Percentiles rank a stretch among this genome's conserved stretches.
These are phyloP conservation scores for Chalciporus sp. DNA, from an alignment of 1,284 basidiomycete species.

Conservation along the genomic window DNA sequence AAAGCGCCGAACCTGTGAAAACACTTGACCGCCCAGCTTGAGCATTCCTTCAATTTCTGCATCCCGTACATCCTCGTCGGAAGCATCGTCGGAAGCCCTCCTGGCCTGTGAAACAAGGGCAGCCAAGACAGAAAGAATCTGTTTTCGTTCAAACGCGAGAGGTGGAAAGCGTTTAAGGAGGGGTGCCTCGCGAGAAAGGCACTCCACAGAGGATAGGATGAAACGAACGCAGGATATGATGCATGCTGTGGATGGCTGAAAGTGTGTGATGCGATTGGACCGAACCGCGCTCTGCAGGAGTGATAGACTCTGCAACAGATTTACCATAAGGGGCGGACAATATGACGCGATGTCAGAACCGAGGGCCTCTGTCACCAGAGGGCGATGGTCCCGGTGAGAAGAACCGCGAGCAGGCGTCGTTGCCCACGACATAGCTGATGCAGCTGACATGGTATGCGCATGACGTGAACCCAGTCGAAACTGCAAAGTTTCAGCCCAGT, in stretches of 20 bases:
- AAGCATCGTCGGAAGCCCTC: constrained; percentile 63
- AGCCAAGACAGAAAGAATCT: constrained; percentile 82
- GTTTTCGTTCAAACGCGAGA: constrained; percentile 79
- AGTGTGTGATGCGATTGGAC: constrained; percentile 76
- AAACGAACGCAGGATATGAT: constrained; percentile 96
- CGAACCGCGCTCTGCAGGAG: constrained; percentile 85
- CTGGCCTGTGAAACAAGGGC: constrained; percentile 85
- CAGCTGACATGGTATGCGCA: constrained; percentile 49
- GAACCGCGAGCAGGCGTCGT: constrained; percentile 42
- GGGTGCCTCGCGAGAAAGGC: constrained; percentile 81
- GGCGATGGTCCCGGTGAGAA: constrained; percentile 42
- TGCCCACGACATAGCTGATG: constrained; percentile 58
- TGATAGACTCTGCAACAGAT: constrained; percentile 83
- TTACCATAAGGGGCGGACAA: constrained; percentile 73
- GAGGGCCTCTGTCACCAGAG: constrained; percentile 47
- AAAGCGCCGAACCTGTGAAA: constrained; percentile 71
- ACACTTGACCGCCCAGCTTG: constrained; percentile 71
- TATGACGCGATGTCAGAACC: constrained; percentile 56
- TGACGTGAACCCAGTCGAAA: constrained; percentile 40
- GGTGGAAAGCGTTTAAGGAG: constrained; percentile 68
- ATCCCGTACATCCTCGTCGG: constrained; percentile 52
- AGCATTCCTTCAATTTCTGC: constrained; percentile 74
- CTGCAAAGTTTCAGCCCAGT: constrained; percentile 13
- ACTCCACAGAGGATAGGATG: constrained; percentile 84
- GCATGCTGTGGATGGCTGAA: constrained; percentile 82